A percentile compares a stretch with the other conserved stretches of the same genome.
Conservation (phyloP, 2,329 filamentous ascomycete species). For the Aspergillus oerlinghausenensis region DNA sequence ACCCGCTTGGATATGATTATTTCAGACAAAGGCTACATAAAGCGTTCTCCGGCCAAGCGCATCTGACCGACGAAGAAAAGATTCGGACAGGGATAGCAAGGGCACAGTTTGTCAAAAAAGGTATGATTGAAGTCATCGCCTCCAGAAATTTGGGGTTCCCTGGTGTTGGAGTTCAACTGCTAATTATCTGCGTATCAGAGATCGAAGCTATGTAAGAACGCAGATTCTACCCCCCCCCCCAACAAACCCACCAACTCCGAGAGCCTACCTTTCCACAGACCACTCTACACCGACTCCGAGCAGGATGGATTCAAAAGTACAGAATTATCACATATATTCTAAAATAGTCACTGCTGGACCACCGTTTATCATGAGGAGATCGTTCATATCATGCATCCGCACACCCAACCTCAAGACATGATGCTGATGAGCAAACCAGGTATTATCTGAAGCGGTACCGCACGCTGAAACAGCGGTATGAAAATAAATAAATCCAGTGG, state of each 20-base stretch:
- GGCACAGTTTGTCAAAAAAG: slow-evolving; percentile 88
- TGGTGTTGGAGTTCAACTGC: background rate
- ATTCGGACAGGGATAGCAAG: slow-evolving; percentile 71
- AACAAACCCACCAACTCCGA: background rate
- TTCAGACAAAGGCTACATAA: slow-evolving; percentile 77
- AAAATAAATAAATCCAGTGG: slow-evolving; percentile 33
- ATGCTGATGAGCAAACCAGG: slow-evolving; percentile 45
- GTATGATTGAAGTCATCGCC: slow-evolving; percentile 41
- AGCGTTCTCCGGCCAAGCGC: slow-evolving; percentile 74
- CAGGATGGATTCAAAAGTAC: background rate
- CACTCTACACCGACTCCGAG: background rate
- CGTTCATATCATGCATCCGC: slow-evolving; percentile 5
- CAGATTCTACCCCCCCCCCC: background rate
- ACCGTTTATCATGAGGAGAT: background rate
- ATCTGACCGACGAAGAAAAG: slow-evolving; percentile 65
- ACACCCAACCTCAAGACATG: slow-evolving; percentile 1
- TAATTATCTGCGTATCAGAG: slow-evolving; percentile 50
- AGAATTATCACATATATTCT: background rate
- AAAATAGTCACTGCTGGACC: slow-evolving; percentile 1
- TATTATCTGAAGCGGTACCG: slow-evolving; percentile 93
- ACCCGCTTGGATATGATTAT: slow-evolving; percentile 78
- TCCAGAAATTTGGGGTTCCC: background rate
- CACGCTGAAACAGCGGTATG: slow-evolving; percentile 75
- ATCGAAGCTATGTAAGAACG: slow-evolving; percentile 78
- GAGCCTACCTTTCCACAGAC: background rate